phyloP scores from a whole-genome alignment of 129 eudicot genomes.

The Saussurea involucrata region DNA sequence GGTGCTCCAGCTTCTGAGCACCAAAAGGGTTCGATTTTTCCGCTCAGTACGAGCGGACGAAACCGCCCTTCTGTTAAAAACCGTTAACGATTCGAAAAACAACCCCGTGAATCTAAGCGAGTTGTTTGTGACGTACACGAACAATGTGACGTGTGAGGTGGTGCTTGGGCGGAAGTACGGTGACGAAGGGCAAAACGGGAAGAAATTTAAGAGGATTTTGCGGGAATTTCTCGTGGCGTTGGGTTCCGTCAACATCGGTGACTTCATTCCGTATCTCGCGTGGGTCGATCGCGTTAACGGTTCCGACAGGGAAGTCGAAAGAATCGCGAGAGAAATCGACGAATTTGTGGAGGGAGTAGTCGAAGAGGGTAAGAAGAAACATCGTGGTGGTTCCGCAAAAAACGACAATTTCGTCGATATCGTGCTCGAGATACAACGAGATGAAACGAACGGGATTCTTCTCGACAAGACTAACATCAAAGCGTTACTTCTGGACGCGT shows the following conservation, averaged over 20 bases:
- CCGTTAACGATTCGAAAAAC: not conserved
- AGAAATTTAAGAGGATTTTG: conserved; percentile 19
- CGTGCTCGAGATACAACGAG: conserved; percentile 35
- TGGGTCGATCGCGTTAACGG: conserved; percentile 51
- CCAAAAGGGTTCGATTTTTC: conserved; percentile 38
- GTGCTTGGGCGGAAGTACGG: conserved; percentile 51
- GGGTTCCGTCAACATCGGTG: conserved; percentile 26
- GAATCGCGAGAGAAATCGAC: conserved; percentile 37
- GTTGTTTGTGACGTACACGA: conserved; percentile 12
- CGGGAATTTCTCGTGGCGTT: conserved; percentile 26
- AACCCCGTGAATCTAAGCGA: conserved; percentile 34
- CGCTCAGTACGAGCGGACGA: conserved; percentile 38
- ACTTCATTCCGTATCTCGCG: conserved; percentile 37
- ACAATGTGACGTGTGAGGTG: conserved; percentile 35
- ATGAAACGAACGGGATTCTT: conserved; percentile 25
- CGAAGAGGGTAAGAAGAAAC: conserved; percentile 24
- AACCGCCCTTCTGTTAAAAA: conserved; percentile 16
- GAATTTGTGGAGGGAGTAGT: conserved; percentile 46
- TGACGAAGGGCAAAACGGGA: conserved; percentile 31
- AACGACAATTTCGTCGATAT: conserved; percentile 47
- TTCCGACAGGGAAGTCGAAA: conserved; percentile 29
- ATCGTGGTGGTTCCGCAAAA: not conserved
- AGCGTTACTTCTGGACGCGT: conserved; percentile 50
- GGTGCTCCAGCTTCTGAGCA: conserved; percentile 46
- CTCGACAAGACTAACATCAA: conserved; percentile 48